Percentiles rank a stretch among this genome's conserved stretches.
Evolutionary conservation across 768 basidiomycete species (phyloP).

Genomic region (Serendipita sp.): DNA sequence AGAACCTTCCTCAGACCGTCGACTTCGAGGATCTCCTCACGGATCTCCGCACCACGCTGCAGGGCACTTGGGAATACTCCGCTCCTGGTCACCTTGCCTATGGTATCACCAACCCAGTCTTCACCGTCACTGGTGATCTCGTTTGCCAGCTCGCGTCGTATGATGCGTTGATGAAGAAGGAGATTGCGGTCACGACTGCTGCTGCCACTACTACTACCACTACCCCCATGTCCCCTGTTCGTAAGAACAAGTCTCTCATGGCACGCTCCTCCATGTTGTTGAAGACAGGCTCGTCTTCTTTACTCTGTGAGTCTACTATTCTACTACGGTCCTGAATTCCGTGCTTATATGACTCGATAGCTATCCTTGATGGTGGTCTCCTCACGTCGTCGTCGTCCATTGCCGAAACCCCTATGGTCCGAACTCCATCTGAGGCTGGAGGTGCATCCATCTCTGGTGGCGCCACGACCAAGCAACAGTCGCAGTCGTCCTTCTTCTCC

Average conservation of each 20-base stretch:
- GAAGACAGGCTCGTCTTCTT: background rate
- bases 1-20: constrained; percentile 14
- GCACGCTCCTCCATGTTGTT: background rate
- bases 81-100: constrained; percentile 16
- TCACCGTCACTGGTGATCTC: constrained; percentile 20
- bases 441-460: background rate
- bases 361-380: background rate
- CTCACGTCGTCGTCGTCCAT: background rate
- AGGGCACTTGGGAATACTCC: constrained; percentile 18
- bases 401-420: background rate
- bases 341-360: no score
- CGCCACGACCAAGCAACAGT: background rate
- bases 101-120: constrained; percentile 19
- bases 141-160: constrained; percentile 17
- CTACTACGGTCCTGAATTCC: no score
- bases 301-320: no score
- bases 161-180: constrained; percentile 1
- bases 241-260: background rate
- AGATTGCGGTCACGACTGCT: background rate
- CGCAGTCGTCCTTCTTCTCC: background rate
- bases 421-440: background rate
- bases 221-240: background rate
- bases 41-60: constrained; percentile 16
- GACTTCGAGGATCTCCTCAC: constrained; percentile 15
- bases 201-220: background rate